Evolutionary conservation across 169 alveolate species (phyloP), one percentile per base, ranked within the genome.

Genomic region (Eimeria acervulina): DNA sequence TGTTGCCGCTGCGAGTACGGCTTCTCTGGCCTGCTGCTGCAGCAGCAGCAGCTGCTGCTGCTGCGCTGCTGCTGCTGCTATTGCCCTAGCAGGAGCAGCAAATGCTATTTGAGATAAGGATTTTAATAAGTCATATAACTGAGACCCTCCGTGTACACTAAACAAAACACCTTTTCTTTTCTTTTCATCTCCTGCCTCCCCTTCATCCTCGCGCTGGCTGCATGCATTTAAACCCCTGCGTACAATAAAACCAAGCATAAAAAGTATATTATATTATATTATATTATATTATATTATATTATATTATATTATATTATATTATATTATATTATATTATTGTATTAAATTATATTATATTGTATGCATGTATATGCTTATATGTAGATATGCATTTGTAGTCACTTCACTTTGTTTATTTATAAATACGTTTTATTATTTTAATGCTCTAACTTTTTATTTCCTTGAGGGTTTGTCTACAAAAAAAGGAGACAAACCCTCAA

Each of bases 171-270:
- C 33, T 31, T 72, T 72, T 3, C 83, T 4, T 19, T 31, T 72
- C 47, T 4, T 19, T 7, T 72, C 44, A 5, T 21, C 76, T 26
- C 28, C 76, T 21, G 47, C 83, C 47, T 72, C 83, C 26, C 51
- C 83, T 42, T 72, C 83, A 38, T 28, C 83, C 23, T 72, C 83
- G 19, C 83, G n/a, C 42, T 72, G 83, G 51, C 83, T 33, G 83
- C 83, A 72, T 13, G 83, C 83, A 42, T 31, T 72, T 19, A 72
- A 38, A 17, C 83, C 83, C 83, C 83, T 72, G 83, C 26, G 78
- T 26, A 26, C 38, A 8, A 8, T 19, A 52, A 63, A 63, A 4
- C 74, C 8, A 23, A 63, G 36, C 74, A 6, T 19, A 6, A 63
- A 63, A 17, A 17, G 28, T 63, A 63, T 6, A 6, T n/a, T 21